Conservation (phyloP, 805 yeast genomes). For the Yamadazyma ubonensis region DNA sequence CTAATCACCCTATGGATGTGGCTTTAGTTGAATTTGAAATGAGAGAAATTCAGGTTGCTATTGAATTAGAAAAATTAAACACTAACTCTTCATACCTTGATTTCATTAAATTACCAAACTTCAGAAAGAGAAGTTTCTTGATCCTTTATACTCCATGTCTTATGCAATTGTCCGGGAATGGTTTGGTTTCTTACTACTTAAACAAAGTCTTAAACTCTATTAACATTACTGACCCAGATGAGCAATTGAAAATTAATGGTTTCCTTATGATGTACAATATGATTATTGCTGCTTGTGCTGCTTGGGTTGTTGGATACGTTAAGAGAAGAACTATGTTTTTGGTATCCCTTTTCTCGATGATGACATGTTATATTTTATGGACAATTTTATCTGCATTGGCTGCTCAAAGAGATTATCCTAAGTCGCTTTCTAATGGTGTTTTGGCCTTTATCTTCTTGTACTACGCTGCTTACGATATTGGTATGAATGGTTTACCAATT, state of each 20-base stretch:
- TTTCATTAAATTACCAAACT: conserved; percentile 10
- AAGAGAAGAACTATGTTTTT: conserved; percentile 31
- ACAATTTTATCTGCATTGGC: conserved; percentile 24
- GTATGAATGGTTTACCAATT: conserved; percentile 48
- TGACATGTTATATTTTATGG: conserved; percentile 25
- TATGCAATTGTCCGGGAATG: conserved; percentile 44
- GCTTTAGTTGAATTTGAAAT: conserved; percentile 17
- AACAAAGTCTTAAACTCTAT: conserved; percentile 50
- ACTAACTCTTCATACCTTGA: conserved; percentile 12
- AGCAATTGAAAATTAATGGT: conserved; percentile 51
- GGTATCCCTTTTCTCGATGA: conserved; percentile 25
- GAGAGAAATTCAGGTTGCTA: conserved; percentile 16
- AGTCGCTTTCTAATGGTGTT: conserved; percentile 17
- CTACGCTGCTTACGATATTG: conserved; percentile 22
- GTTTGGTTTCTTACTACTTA: conserved; percentile 51
- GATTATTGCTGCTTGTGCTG: conserved; percentile 23
- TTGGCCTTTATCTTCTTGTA: conserved; percentile 26
- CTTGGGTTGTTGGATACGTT: conserved; percentile 18
- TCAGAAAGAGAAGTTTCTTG: conserved; percentile 14
- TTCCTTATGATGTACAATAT: conserved; percentile 50
- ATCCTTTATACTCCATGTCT: conserved; percentile 8
- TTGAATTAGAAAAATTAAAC: conserved; percentile 16
- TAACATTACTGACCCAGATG: conserved; percentile 48
- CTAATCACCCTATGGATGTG: conserved; percentile 14
- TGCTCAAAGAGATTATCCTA: conserved; percentile 20